Evolutionary conservation across 139 green algal genomes (phyloP), one percentile per base, ranked within the genome.

Genomic region (Picochlorum sp.): DNA sequence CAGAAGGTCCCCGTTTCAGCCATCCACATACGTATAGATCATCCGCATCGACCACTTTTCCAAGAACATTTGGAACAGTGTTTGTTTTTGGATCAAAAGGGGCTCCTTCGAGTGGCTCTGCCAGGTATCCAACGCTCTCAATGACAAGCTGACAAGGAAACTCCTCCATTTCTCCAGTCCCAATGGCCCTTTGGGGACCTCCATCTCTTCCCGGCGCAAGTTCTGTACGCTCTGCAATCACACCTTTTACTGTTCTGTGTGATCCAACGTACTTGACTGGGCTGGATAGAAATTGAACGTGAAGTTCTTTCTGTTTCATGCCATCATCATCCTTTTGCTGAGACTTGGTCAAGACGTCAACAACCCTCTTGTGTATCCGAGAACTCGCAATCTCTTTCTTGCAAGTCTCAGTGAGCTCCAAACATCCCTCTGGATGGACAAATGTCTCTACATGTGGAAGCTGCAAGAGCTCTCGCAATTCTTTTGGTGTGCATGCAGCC

Each of bases 401-500:
- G 62, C 84, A 77, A 15, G 44, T 74, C 1, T 62, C 52, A n/a
- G 52, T 77, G 3, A 86, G 46, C 28, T 57, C 47, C 20, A 85
- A 62, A 6, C 61, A 59, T 6, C 21, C 61, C 11, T 58, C 23
- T 7, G 56, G 28, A 30, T 64, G 18, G 4, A 87, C 28, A 44
- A 41, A 6, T n/a, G 84, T 58, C 4, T 47, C 24, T n/a, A 91
- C 56, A 32, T 68, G 68, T 11, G 65, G 28, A 64, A 91, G 54
- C 4, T 21, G 69, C 14, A 97, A 75, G 34, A 98, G 28, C 75
- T 99, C 94, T 20, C 91, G 85, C 15, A 99, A 84, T 80, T 99
- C 94, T 66, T 96, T 97, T 26, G 92, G 74, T 0, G 93, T 97
- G 78, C 91, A 96, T 20, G 88, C 85, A 8, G 88, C 92, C 77